phyloP scores from a whole-genome alignment of 129 eudicot genomes.

The Flaveria bidentis region DNA sequence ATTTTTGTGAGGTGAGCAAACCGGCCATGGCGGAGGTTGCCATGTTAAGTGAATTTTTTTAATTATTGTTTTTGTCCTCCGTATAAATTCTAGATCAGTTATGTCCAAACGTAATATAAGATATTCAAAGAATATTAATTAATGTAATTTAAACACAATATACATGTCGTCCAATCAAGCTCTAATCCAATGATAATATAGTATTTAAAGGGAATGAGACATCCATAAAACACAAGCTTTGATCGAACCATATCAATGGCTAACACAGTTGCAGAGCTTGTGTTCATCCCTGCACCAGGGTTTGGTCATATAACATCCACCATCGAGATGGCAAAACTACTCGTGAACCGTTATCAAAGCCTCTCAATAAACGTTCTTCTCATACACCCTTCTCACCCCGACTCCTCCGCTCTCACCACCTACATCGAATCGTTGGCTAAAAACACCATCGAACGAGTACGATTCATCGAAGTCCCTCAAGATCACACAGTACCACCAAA shows the following conservation, averaged over 20 bases:
- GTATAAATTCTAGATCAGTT: no score
- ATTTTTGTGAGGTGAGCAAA: no score
- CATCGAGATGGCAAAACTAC: constrained; percentile 34
- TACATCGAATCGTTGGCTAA: constrained; percentile 18
- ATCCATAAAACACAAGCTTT: background rate
- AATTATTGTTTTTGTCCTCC: no score
- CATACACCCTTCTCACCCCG: constrained; percentile 21
- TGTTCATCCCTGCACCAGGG: constrained; percentile 44
- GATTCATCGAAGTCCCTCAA: constrained; percentile 35
- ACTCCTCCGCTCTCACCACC: constrained; percentile 11
- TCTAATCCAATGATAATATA: background rate
- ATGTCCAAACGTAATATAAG: no score
- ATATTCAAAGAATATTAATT: no score
- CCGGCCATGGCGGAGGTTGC: no score
- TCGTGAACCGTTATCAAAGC: constrained; percentile 28
- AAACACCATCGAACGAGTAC: constrained; percentile 5
- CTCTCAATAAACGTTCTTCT: constrained; percentile 34
- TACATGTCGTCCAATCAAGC: background rate
- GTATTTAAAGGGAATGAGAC: background rate
- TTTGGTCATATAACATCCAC: constrained; percentile 39
- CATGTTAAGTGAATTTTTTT: no score
- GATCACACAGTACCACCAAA: constrained; percentile 16
- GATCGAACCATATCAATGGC: background rate
- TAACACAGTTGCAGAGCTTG: constrained; percentile 23
- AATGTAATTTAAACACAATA: no score